Evolutionary conservation across 495 filamentous ascomycete genomes (phyloP), one percentile per base, ranked within the genome.

Genomic region (Hyaloscypha finlandica): DNA sequence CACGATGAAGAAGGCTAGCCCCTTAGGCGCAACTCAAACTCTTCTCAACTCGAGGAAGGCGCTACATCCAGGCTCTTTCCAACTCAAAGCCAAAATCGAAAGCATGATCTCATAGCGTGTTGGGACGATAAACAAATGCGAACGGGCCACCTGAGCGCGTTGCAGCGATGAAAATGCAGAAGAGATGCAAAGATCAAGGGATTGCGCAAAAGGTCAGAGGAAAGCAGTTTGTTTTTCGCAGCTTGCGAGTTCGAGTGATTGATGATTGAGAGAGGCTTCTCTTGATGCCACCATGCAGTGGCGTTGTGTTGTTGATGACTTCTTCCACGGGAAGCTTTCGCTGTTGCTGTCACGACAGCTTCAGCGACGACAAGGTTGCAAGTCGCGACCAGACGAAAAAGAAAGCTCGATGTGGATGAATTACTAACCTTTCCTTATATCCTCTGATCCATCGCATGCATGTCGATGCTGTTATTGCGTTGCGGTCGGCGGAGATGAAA

Each of bases 61-160:
- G 16, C 42, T 11, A 48, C 8, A 48, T 4, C 42, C 16, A 11
- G 42, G 42, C 16, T 48, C 42, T 48, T 48, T 48, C 42, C 42
- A 48, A 11, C 42, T 48, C 42, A 48, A 48, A 48, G 8, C 14
- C 16, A 14, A 12, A 11, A 4, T 19, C 9, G 16, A 19, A 48
- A 48, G 16, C 42, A 48, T 48, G 42, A 19, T 48, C 42, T 48
- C 42, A 48, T 48, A 48, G 42, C 42, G 42, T 48, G 42, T 48
- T 48, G 4, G 3, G 42, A 48, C 8, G 3, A 19, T 48, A 48
- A 48, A 48, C 42, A 48, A 48, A 19, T 48, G 42, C 42, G 42
- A 48, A 48, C 42, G 42, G 42, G 16, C 42, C 42, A 48, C 42
- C 16, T 48, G 42, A 48, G 42, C 42, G 42, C 42, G 42, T 48